Percentiles rank a stretch among this genome's conserved stretches.
Conservation (phyloP, 177 flowering plant species). For the Vitis hybrid region DNA sequence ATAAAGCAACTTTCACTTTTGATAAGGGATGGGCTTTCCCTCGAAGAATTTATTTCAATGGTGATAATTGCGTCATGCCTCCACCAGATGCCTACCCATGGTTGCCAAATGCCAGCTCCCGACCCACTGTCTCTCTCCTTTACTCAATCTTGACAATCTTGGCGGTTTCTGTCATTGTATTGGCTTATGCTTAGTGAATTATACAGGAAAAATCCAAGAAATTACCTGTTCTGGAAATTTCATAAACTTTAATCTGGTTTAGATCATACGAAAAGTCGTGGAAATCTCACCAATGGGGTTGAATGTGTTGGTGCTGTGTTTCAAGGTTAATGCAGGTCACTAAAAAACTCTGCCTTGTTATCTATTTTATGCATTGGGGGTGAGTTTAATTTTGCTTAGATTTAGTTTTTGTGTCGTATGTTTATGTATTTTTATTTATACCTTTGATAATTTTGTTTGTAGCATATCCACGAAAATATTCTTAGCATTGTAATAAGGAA, state of each 20-base stretch:
- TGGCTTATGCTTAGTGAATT: constrained; percentile 23
- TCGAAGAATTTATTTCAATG: constrained; percentile 62
- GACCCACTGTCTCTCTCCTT: constrained; percentile 22
- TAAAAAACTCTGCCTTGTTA: background rate
- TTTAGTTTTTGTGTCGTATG: constrained; percentile 8
- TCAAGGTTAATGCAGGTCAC: constrained; percentile 11
- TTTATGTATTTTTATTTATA: constrained; percentile 2
- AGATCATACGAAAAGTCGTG: constrained; percentile 12
- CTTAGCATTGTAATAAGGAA: constrained; percentile 17
- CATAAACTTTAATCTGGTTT: constrained; percentile 9
- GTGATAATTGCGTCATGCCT: constrained; percentile 73
- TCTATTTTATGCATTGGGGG: constrained; percentile 2
- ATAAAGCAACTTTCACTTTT: constrained; percentile 51
- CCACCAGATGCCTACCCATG: constrained; percentile 67
- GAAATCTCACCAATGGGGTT: background rate
- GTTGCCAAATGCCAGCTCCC: constrained; percentile 49
- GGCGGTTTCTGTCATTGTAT: constrained; percentile 28
- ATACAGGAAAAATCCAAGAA: background rate
- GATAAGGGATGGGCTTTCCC: constrained; percentile 81
- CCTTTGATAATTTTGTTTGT: constrained; percentile 16
- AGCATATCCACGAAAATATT: constrained; percentile 8
- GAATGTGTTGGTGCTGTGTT: constrained; percentile 7
- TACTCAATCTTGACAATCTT: constrained; percentile 21
- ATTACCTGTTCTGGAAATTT: constrained; percentile 2
- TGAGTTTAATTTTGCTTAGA: constrained; percentile 8